Evolutionary conservation across 2,329 filamentous ascomycete species (phyloP), one percentile per base, ranked within the genome.

Genomic region (Colletotrichum australisinense): DNA sequence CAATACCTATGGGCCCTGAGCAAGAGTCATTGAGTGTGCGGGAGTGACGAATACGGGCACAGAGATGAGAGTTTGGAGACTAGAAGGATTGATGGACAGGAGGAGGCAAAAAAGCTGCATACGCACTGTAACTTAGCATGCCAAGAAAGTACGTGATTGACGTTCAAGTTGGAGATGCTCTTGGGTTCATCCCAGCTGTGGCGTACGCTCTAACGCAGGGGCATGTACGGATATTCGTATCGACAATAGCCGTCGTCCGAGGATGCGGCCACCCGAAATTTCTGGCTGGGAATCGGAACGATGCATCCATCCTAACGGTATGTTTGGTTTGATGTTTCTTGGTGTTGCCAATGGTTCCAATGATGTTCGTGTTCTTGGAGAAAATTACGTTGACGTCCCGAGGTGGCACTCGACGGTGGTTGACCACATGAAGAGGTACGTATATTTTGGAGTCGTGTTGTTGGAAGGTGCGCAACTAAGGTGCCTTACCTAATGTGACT

Each of bases 151-250:
- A 24, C 52, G 52, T 49, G 62, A 71, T 66, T 66, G 67, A 38
- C 56, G 62, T 73, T 66, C 56, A 28, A 56, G 38, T 71, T 66
- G 67, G 35, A 56, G 35, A 65, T 56, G 32, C 53, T 26, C 19
- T 64, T 56, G 28, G 60, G 60, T 65, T 70, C 67, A 70, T 73
- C 67, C 70, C 67, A 66, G 60, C 60, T 6, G 56, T 38, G 38
- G 67, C 53, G 66, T 56, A 57, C 60, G 46, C 38, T 62, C 67
- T 71, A 73, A 73, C 70, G 71, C 71, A 73, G 67, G 71, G 71
- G 71, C 35, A 56, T 64, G 66, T 49, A 49, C 42, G 42, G 42
- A 42, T 49, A 49, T 49, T 49, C 19, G 42, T 49, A 49, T 49
- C 4, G 42, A 49, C 42, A n/a, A 22, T n/a, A 9, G 19, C 8